These are phyloP conservation scores for Talaromyces sp. DNA, from an alignment of 2,329 filamentous ascomycete genomes.

Conservation along the genomic window DNA sequence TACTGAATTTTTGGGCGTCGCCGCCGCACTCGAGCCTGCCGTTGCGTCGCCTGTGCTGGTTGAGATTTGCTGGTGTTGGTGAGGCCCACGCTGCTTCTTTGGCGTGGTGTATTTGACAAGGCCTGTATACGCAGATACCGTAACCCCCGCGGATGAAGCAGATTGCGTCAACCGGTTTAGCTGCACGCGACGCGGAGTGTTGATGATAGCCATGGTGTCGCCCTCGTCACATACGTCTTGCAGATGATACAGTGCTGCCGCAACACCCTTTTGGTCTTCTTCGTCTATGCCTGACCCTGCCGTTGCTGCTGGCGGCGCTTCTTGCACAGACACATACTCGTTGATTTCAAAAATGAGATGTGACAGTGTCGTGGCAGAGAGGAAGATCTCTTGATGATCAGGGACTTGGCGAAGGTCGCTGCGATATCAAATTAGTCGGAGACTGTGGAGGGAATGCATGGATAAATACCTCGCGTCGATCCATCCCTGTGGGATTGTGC, in stretches of 20 bases:
- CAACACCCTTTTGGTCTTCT: slow-evolving; percentile 59
- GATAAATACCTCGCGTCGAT: slow-evolving; percentile 28
- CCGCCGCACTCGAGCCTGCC: slow-evolving; percentile 14
- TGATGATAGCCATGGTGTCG: slow-evolving; percentile 62
- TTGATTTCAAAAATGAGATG: slow-evolving; percentile 88
- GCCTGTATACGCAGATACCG: slow-evolving; percentile 22
- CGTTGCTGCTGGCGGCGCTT: slow-evolving; percentile 12
- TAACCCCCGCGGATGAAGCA: neutral
- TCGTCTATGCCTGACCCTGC: slow-evolving; percentile 40
- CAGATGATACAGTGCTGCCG: slow-evolving; percentile 63
- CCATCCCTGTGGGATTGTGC: slow-evolving; percentile 28
- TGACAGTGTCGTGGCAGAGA: slow-evolving; percentile 76
- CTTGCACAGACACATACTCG: slow-evolving; percentile 58
- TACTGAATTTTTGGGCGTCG: slow-evolving; percentile 19
- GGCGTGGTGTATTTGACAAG: slow-evolving; percentile 22
- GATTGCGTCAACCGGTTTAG: slow-evolving; percentile 38
- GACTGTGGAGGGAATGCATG: too few relatives aligned
- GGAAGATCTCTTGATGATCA: slow-evolving; percentile 81
- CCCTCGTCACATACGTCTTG: slow-evolving; percentile 64
- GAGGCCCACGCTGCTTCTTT: slow-evolving; percentile 10
- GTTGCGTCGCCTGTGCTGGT: slow-evolving; percentile 9
- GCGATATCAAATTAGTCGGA: neutral
- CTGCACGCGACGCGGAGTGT: slow-evolving; percentile 52
- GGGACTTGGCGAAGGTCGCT: slow-evolving; percentile 34
- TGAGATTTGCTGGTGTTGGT: neutral